Conservation (phyloP, 2,329 filamentous ascomycete species). For the Colletotrichum noveboracense region DNA sequence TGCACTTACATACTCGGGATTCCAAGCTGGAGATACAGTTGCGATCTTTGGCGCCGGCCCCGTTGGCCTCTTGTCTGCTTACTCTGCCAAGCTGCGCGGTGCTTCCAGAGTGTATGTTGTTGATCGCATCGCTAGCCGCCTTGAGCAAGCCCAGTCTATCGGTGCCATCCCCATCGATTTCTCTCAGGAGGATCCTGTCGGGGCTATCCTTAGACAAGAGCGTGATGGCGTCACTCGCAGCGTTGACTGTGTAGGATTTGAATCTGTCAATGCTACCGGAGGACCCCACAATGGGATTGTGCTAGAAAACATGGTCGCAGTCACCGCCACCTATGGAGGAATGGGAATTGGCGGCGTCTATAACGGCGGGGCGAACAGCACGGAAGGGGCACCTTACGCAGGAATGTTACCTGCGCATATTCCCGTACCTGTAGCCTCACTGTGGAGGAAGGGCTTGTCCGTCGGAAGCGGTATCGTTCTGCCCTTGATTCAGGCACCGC, state of each 20-base stretch:
- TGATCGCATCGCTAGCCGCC: constrained; percentile 25
- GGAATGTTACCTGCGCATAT: background rate
- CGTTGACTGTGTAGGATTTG: constrained; percentile 24
- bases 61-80: constrained; percentile 60
- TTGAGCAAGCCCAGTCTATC: constrained; percentile 22
- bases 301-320: constrained; percentile 16
- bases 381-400: constrained; percentile 16
- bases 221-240: constrained; percentile 21
- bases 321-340: constrained; percentile 20
- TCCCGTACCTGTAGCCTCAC: constrained; percentile 21
- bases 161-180: constrained; percentile 26
- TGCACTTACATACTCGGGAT: constrained; percentile 59
- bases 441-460: constrained; percentile 15
- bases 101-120: constrained; percentile 24
- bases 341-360: constrained; percentile 28
- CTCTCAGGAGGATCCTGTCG: background rate
- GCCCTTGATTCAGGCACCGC: background rate
- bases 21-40: constrained; percentile 63
- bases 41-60: constrained; percentile 69
- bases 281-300: constrained; percentile 15
- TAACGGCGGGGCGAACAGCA: background rate
- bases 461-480: background rate
- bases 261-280: constrained; percentile 20
- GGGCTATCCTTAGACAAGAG: constrained; percentile 20
- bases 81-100: constrained; percentile 28